phyloP scores from a whole-genome alignment of 1,284 basidiomycete genomes.

The Rhodotorula sp. region DNA sequence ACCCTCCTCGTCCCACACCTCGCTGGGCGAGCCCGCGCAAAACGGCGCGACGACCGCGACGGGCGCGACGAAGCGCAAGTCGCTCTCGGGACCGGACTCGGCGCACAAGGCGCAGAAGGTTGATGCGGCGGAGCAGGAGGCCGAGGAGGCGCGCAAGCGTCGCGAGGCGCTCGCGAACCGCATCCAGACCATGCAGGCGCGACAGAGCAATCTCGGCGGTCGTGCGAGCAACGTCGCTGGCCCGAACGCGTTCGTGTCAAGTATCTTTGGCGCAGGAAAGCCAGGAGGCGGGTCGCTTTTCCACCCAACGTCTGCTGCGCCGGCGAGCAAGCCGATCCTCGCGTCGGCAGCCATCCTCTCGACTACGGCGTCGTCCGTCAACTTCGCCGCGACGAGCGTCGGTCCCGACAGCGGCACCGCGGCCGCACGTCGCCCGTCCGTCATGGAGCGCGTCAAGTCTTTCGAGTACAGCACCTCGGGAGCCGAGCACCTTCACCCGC shows the following conservation, averaged over 20 bases:
- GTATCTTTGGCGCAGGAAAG: constrained; percentile 13
- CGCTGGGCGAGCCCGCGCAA: constrained; percentile 4
- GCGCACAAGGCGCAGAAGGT: constrained; percentile 28
- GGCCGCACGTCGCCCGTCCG: constrained; percentile 31
- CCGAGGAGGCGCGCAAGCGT: constrained; percentile 21
- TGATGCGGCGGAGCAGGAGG: constrained; percentile 15
- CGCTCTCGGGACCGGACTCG: constrained; percentile 15
- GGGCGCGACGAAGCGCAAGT: constrained; percentile 40
- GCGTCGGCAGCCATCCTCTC: not conserved
- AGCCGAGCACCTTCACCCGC: constrained; percentile 21
- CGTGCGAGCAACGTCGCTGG: constrained; percentile 26
- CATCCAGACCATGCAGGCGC: constrained; percentile 33
- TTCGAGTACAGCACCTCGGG: constrained; percentile 30
- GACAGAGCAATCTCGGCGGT: constrained; percentile 24
- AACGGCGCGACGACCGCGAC: constrained; percentile 13
- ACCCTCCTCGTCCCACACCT: not conserved
- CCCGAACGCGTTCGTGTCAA: not conserved
- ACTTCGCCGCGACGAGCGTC: not conserved
- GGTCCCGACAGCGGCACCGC: not conserved
- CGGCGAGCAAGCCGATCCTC: not conserved
- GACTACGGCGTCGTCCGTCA: not conserved
- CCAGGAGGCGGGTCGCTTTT: constrained; percentile 2
- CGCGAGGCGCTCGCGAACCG: constrained; percentile 21
- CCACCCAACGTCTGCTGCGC: constrained; percentile 1
- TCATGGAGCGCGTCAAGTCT: constrained; percentile 39